These are phyloP conservation scores for Starmerella potacharoeniae DNA, from an alignment of 805 yeast genomes.

Conservation along the genomic window DNA sequence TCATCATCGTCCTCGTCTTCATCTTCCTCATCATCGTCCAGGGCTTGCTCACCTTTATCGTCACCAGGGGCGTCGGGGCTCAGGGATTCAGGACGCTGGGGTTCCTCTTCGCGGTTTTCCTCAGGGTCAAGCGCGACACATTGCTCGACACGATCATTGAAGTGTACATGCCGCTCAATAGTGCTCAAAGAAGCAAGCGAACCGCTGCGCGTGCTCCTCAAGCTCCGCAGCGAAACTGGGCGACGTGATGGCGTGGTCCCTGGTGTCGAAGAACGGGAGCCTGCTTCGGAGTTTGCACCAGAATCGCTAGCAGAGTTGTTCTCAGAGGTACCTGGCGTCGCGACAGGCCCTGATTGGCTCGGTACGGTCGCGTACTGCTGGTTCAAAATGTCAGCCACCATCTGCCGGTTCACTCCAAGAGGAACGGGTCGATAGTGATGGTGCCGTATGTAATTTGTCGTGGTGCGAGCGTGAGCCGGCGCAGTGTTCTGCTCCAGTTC, in stretches of 20 bases:
- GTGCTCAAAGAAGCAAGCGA: constrained; percentile 10
- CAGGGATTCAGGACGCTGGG: background rate
- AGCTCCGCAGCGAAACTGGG: constrained; percentile 11
- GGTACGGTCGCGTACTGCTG: constrained; percentile 22
- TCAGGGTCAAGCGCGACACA: constrained; percentile 59
- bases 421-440: constrained; percentile 32
- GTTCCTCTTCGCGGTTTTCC: constrained; percentile 1
- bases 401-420: constrained; percentile 23
- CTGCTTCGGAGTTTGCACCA: background rate
- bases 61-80: background rate
- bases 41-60: background rate
- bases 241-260: constrained; percentile 8
- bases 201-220: constrained; percentile 6
- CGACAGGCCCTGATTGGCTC: background rate
- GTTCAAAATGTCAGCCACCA: constrained; percentile 27
- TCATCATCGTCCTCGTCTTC: constrained; percentile 36
- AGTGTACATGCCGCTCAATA: constrained; percentile 65
- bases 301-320: background rate
- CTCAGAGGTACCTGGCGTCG: background rate
- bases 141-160: constrained; percentile 88
- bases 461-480: constrained; percentile 6
- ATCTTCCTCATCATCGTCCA: constrained; percentile 26
- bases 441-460: constrained; percentile 29
- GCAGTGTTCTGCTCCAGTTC: constrained; percentile 11
- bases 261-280: constrained; percentile 7